Percentiles rank a stretch among this genome's conserved stretches.
Conservation (phyloP, 768 basidiomycete genomes). For the Trametes elegans region DNA sequence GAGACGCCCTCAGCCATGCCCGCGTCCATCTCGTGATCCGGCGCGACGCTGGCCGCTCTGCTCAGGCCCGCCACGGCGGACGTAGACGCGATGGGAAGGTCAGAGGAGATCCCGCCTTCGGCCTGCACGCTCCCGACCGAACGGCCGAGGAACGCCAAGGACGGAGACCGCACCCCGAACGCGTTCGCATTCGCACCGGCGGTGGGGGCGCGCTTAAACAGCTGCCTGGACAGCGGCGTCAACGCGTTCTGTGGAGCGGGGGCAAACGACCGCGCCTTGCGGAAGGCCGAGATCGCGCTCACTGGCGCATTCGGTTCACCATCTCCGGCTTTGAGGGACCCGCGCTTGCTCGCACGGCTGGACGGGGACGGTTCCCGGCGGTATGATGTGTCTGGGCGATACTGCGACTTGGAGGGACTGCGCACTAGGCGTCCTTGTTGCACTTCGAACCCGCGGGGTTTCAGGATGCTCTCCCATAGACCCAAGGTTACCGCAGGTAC, state of each 20-base stretch:
- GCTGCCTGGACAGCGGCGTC: constrained; percentile 26
- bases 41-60: not conserved
- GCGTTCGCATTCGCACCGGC: not conserved
- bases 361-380: constrained; percentile 10
- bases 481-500: constrained; percentile 60
- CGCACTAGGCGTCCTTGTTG: constrained; percentile 56
- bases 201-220: constrained; percentile 15
- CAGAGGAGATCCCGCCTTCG: not conserved
- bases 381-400: constrained; percentile 5
- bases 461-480: constrained; percentile 69
- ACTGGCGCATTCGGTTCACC: constrained; percentile 2
- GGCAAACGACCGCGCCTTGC: constrained; percentile 65
- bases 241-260: constrained; percentile 34
- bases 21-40: not conserved
- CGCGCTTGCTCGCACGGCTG: constrained; percentile 7
- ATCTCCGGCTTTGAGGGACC: constrained; percentile 1
- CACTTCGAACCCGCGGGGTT: constrained; percentile 64
- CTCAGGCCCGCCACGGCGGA: constrained; percentile 10
- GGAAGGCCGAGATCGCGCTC: constrained; percentile 56
- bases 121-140: constrained; percentile 14
- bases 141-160: constrained; percentile 3
- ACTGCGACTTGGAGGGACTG: constrained; percentile 52
- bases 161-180: not conserved
- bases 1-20: not conserved
- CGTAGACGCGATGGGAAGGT: constrained; percentile 16